Evolutionary conservation across 768 basidiomycete genomes (phyloP), one percentile per base, ranked within the genome.

Genomic region (Cyclocybe cylindracea): DNA sequence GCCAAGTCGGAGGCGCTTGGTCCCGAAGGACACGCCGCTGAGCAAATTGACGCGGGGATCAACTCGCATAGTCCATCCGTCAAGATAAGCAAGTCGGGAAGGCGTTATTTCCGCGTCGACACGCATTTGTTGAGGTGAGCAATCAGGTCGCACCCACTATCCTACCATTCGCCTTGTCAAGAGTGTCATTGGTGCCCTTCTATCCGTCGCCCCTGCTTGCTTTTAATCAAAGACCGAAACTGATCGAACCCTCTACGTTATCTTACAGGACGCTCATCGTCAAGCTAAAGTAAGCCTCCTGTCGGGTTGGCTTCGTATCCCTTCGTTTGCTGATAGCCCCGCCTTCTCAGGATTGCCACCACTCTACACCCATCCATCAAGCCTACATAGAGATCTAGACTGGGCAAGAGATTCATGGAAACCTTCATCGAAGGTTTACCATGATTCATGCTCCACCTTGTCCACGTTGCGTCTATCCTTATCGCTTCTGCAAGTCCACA

Each of bases 61-160:
- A 53, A 47, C 16, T 24, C 14, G 13, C n/a, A 18, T 29, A 54
- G 48, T 38, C 55, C 52, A 36, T 50, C 46, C 38, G 46, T 51
- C 42, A 57, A 59, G 40, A 34, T 50, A 16, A 48, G 46, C 35
- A 64, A 60, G 49, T 46, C 57, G 19, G 55, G 57, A 29, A 57
- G 59, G 56, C 56, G 54, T 45, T 49, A 59, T 29, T 57, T 64
- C 63, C 56, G 62, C 8, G 58, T 64, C 31, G 63, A 61, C 40
- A 54, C 56, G 19, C 60, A 47, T 11, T 37, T 60, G 29, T 46
- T 61, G 19, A 64, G 54, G 61, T 64, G 48, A 51, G 61, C 29
- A 16, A 16, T 16, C 16, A 16, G 16, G 16, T 14, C 39, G 9
- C 16, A 9, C 13, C 13, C 6, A 32, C 3, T 39, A 13, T 50